Evolutionary conservation across 2,329 filamentous ascomycete species (phyloP).

Genomic region (Leptographium flavum): DNA sequence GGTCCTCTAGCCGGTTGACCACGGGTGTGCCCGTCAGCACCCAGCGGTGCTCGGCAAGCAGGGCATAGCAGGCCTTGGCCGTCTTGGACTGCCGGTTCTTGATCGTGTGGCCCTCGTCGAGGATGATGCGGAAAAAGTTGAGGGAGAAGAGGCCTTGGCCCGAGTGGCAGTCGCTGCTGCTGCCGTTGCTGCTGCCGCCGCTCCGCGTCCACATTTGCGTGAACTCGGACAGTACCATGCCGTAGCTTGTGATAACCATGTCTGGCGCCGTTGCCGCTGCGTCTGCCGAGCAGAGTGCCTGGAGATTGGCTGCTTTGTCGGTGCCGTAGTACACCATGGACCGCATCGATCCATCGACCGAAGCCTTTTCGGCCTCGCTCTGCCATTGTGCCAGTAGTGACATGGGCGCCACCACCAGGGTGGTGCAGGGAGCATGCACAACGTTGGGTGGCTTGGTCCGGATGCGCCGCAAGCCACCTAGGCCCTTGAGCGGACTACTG

Average conservation of each 20-base stretch:
- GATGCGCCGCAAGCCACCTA: conserved; percentile 41
- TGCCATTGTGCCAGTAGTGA: conserved; percentile 95
- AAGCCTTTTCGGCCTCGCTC: conserved; percentile 85
- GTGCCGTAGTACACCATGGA: conserved; percentile 82
- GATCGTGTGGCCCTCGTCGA: conserved; percentile 91
- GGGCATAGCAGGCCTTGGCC: conserved; percentile 84
- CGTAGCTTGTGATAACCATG: conserved; percentile 89
- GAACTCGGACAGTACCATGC: conserved; percentile 80
- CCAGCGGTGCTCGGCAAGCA: conserved; percentile 79
- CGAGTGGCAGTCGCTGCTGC: conserved; percentile 39
- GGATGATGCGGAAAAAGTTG: conserved; percentile 86
- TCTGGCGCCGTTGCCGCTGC: conserved; percentile 70
- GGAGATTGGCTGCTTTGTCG: conserved; percentile 69
- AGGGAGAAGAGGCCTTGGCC: conserved; percentile 75
- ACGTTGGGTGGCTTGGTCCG: conserved; percentile 25
- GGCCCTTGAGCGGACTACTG: conserved; percentile 21
- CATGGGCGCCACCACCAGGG: conserved; percentile 91
- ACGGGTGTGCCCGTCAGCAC: conserved; percentile 90
- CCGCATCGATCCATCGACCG: conserved; percentile 67
- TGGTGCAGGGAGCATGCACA: conserved; percentile 69
- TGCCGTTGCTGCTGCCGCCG: conserved; percentile 35
- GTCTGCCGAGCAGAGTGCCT: conserved; percentile 59
- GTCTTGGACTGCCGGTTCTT: conserved; percentile 87
- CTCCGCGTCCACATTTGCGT: conserved; percentile 54
- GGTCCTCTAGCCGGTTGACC: conserved; percentile 85